Percentiles rank a stretch among this genome's conserved stretches.
Conservation (phyloP, 1,284 basidiomycete species). For the Ustilago loliicola region DNA sequence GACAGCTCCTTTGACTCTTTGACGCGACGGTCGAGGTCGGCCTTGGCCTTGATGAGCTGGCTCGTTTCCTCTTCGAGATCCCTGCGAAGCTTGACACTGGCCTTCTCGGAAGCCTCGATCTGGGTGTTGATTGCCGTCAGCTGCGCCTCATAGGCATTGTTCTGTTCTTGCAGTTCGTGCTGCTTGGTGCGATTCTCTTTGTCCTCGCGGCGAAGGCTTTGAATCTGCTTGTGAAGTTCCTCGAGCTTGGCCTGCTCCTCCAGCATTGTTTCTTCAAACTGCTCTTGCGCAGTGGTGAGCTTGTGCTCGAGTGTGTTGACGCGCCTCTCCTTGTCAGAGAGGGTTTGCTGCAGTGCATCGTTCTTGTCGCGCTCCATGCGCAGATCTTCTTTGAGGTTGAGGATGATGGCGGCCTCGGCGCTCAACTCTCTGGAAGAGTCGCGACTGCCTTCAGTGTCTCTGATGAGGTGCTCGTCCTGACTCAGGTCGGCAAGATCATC, state of each 20-base stretch:
- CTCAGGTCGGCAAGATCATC: slow-evolving; percentile 35
- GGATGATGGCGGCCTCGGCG: slow-evolving; percentile 36
- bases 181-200: slow-evolving; percentile 42
- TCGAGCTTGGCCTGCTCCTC: slow-evolving; percentile 47
- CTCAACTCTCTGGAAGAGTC: slow-evolving; percentile 40
- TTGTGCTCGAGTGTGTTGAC: slow-evolving; percentile 47
- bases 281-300: slow-evolving; percentile 48
- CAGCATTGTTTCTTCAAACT: slow-evolving; percentile 46
- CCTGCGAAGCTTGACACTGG: slow-evolving; percentile 34
- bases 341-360: slow-evolving; percentile 42
- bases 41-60: slow-evolving; percentile 35
- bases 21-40: slow-evolving; percentile 35
- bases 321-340: slow-evolving; percentile 48
- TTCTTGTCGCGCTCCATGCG: slow-evolving; percentile 49
- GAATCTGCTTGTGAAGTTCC: slow-evolving; percentile 44
- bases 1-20: slow-evolving; percentile 45
- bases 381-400: slow-evolving; percentile 47
- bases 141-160: slow-evolving; percentile 37
- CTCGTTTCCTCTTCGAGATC: slow-evolving; percentile 47
- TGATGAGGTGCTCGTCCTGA: slow-evolving; percentile 37
- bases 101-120: slow-evolving; percentile 39
- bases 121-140: slow-evolving; percentile 39
- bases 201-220: slow-evolving; percentile 44
- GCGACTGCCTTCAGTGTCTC: slow-evolving; percentile 35
- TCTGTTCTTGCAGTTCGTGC: slow-evolving; percentile 44